Conservation (phyloP, 805 yeast genomes). For the Millerozyma miso region DNA sequence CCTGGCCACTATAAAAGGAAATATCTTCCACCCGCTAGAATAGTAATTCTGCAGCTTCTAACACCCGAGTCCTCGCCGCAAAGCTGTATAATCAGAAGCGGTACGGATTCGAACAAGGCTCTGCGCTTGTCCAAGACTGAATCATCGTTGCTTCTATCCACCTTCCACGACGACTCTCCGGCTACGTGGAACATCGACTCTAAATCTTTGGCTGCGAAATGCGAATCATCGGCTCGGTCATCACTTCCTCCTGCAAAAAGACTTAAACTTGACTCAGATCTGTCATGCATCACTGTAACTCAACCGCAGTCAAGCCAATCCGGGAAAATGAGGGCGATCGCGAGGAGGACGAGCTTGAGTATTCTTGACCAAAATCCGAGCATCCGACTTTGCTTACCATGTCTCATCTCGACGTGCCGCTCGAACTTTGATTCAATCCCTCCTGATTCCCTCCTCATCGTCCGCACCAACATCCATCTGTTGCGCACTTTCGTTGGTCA, state of each 20-base stretch:
- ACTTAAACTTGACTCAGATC: background rate
- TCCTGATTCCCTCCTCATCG: constrained; percentile 12
- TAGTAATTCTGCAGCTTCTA: constrained; percentile 22
- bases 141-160: background rate
- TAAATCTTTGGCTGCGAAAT: constrained; percentile 1
- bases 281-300: background rate
- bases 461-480: background rate
- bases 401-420: constrained; percentile 20
- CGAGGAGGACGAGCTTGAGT: constrained; percentile 15
- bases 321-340: constrained; percentile 19
- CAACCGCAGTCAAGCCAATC: background rate
- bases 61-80: constrained; percentile 39
- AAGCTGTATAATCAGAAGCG: constrained; percentile 5
- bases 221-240: background rate
- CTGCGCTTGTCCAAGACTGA: background rate
- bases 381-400: constrained; percentile 28
- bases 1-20: constrained; percentile 1
- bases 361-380: constrained; percentile 21
- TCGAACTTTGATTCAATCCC: constrained; percentile 16
- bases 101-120: background rate
- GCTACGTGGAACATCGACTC: background rate
- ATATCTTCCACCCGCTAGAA: constrained; percentile 1
- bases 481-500: background rate
- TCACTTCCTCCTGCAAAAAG: constrained; percentile 2
- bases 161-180: background rate